phyloP scores from a whole-genome alignment of 805 yeast species.

The Citeromyces nyonsensis region DNA sequence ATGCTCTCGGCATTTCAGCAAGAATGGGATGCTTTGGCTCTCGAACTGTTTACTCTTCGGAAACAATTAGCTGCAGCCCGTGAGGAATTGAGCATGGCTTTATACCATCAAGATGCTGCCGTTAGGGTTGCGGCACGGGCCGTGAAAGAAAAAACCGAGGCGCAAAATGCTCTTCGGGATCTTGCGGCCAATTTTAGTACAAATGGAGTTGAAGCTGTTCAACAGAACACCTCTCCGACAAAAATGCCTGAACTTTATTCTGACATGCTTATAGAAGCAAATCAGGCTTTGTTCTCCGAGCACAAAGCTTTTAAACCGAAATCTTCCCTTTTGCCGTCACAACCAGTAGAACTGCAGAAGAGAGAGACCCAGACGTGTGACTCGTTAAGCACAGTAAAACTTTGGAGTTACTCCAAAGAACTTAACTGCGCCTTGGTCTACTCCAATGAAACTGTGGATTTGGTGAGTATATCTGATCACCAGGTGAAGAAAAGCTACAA shows the following conservation, averaged over 20 bases:
- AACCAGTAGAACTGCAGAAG: no score
- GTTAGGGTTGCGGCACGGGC: conserved; percentile 69
- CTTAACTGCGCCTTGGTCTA: no score
- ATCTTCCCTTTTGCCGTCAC: background rate
- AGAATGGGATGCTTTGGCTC: conserved; percentile 80
- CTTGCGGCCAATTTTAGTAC: conserved; percentile 26
- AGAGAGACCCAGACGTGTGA: no score
- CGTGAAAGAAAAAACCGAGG: conserved; percentile 63
- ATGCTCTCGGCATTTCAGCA: conserved; percentile 63
- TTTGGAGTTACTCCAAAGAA: no score
- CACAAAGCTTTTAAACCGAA: conserved; percentile 9
- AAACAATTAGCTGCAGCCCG: conserved; percentile 53
- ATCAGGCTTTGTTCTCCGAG: conserved; percentile 6
- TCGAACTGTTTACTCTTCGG: conserved; percentile 65
- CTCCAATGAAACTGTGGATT: no score
- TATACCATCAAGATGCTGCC: conserved; percentile 85
- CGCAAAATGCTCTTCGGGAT: conserved; percentile 45
- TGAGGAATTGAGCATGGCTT: conserved; percentile 60
- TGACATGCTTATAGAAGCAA: conserved; percentile 5
- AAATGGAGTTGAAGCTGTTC: conserved; percentile 4
- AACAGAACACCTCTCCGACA: background rate
- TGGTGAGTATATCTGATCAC: no score
- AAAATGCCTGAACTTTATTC: conserved; percentile 3
- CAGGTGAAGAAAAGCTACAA: no score
- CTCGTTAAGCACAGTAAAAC: no score